Conservation (phyloP, 306 rosid genomes). For the Trifolium dubium region DNA sequence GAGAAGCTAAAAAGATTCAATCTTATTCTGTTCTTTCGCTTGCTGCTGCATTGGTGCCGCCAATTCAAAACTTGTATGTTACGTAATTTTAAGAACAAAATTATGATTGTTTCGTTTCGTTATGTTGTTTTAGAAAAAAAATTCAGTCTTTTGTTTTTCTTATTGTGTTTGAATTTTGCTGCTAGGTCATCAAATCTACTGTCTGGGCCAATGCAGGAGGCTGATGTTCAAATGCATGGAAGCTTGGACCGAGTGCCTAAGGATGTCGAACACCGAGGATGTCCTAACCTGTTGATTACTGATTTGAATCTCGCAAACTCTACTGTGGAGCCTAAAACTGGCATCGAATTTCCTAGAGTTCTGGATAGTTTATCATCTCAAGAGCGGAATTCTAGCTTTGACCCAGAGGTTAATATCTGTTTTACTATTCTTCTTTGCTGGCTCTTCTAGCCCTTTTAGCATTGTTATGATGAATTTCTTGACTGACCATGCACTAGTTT, state of each 20-base stretch:
- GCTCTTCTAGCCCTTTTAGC: constrained; percentile 17
- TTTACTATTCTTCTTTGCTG: constrained; percentile 5
- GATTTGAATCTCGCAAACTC: constrained; percentile 62
- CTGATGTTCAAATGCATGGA: constrained; percentile 53
- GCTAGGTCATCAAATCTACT: constrained; percentile 75
- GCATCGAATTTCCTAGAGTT: constrained; percentile 84
- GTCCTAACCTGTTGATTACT: constrained; percentile 50
- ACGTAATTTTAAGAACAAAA: background rate
- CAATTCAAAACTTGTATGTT: constrained; percentile 75
- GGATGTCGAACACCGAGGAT: constrained; percentile 62
- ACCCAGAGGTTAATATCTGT: constrained; percentile 69
- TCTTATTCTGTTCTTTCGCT: constrained; percentile 62
- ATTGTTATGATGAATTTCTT: constrained; percentile 11
- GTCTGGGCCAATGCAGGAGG: constrained; percentile 58
- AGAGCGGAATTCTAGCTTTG: constrained; percentile 56
- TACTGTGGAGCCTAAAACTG: constrained; percentile 84
- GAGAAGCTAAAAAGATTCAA: constrained; percentile 62
- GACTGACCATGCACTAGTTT: constrained; percentile 18
- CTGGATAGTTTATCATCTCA: constrained; percentile 56
- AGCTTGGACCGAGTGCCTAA: constrained; percentile 57
- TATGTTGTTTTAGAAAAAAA: constrained; percentile 4
- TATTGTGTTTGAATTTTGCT: constrained; percentile 27
- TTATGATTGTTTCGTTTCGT: constrained; percentile 1
- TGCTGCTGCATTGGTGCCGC: constrained; percentile 79
- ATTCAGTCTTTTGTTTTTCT: constrained; percentile 32